These are phyloP conservation scores for Phoma sp. DNA, from an alignment of 2,329 filamentous ascomycete genomes.

Conservation along the genomic window DNA sequence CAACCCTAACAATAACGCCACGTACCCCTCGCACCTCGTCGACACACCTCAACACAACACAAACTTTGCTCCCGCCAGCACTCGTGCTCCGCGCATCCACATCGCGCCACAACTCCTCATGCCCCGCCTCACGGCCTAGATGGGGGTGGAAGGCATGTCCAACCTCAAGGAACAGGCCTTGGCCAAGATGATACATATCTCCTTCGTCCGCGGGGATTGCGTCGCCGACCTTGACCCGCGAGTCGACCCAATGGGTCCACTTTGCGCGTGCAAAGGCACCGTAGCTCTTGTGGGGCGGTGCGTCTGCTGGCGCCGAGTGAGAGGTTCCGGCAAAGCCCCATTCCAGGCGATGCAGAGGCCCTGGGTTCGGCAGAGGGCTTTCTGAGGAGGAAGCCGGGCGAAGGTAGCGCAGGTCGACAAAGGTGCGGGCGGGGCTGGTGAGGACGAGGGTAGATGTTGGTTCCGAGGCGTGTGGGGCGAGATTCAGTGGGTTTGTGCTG, in stretches of 20 bases:
- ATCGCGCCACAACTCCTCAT: conserved; percentile 72
- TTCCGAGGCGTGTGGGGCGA: conserved; percentile 49
- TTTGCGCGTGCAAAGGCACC: conserved; percentile 28
- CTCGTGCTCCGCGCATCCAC: conserved; percentile 39
- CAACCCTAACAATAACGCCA: conserved; percentile 62
- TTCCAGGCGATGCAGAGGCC: conserved; percentile 52
- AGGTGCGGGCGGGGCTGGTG: conserved; percentile 63
- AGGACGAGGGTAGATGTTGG: conserved; percentile 70
- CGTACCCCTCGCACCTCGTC: conserved; percentile 45
- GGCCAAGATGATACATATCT: conserved; percentile 56
- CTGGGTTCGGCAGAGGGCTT: no score
- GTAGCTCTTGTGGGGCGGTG: background rate
- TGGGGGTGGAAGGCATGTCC: conserved; percentile 65
- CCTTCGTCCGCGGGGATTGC: conserved; percentile 59
- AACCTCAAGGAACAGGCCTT: conserved; percentile 53
- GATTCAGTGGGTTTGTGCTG: conserved; percentile 31
- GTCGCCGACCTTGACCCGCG: conserved; percentile 49
- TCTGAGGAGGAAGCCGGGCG: no score
- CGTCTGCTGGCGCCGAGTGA: fast-evolving
- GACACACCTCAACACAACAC: conserved; percentile 52
- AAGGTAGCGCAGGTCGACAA: conserved; percentile 66
- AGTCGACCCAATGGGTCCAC: conserved; percentile 69
- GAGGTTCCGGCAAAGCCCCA: conserved; percentile 70
- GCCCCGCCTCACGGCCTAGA: conserved; percentile 58
- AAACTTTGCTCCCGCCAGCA: conserved; percentile 19